Evolutionary conservation across 495 filamentous ascomycete species (phyloP).

Genomic region (Thozetella sp.): DNA sequence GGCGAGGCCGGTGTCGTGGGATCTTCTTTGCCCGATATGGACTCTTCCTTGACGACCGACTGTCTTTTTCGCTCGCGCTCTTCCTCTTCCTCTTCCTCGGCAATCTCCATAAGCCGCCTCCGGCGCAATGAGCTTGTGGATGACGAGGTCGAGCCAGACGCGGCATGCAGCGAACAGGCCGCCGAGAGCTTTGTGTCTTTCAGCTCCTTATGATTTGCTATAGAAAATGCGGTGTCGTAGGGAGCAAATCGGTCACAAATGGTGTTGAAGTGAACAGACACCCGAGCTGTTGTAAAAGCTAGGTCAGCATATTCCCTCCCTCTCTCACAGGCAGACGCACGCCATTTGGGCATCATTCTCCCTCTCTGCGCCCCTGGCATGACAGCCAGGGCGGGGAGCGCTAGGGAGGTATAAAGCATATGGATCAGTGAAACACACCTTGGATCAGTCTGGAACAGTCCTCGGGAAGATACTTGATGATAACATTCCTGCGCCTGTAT

Average conservation of each 20-base stretch:
- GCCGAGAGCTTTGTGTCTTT: conserved; percentile 86
- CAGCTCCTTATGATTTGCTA: conserved; percentile 74
- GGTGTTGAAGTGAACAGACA: conserved; percentile 90
- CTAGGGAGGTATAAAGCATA: conserved; percentile 4
- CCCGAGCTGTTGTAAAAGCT: conserved; percentile 64
- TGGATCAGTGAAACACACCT: conserved; percentile 57
- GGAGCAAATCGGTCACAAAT: conserved; percentile 85
- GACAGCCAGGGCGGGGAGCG: background rate
- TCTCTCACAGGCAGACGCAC: conserved; percentile 3
- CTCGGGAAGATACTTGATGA: conserved; percentile 91
- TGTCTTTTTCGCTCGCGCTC: conserved; percentile 49
- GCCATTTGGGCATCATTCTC: background rate
- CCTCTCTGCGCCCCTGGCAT: background rate
- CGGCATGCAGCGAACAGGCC: conserved; percentile 87
- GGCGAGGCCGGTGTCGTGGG: conserved; percentile 4
- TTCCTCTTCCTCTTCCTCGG: conserved; percentile 75
- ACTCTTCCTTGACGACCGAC: conserved; percentile 41
- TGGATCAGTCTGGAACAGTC: conserved; percentile 86
- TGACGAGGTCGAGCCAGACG: conserved; percentile 83
- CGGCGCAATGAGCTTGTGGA: conserved; percentile 79
- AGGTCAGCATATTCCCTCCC: conserved; percentile 8
- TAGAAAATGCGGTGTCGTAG: conserved; percentile 79
- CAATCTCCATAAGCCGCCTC: conserved; percentile 83
- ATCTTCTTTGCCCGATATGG: background rate
- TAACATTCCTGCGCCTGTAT: conserved; percentile 86